phyloP scores from a whole-genome alignment of 169 alveolate genomes.

The Hepatocystis sp. region DNA sequence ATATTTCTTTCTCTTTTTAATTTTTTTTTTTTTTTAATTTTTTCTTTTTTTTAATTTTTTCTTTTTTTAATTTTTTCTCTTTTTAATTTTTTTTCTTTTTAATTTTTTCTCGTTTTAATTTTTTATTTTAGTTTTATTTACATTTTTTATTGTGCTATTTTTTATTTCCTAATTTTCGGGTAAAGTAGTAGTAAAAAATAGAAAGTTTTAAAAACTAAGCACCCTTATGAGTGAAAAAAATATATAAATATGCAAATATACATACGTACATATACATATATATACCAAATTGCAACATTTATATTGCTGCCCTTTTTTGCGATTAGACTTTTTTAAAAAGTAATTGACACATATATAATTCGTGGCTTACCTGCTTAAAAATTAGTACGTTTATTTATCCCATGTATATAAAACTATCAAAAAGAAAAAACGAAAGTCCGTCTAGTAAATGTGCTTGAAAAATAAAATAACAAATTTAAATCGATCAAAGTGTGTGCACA shows the following conservation, averaged over 20 bases:
- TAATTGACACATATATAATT: too few species aligned
- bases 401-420: too few species aligned
- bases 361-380: too few species aligned
- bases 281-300: neutral
- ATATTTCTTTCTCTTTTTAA: neutral
- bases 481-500: too few species aligned
- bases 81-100: neutral
- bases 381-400: too few species aligned
- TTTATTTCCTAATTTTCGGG: too few species aligned
- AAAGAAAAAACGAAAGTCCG: too few species aligned
- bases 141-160: neutral
- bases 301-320: too few species aligned
- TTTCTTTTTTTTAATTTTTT: neutral
- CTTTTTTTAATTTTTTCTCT: neutral
- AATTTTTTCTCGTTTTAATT: neutral
- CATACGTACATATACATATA: neutral
- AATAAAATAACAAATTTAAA: too few species aligned
- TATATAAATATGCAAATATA: neutral
- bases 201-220: neutral
- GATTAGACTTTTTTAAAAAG: too few species aligned
- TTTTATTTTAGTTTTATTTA: neutral
- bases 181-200: neutral
- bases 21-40: constrained; percentile 4
- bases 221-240: too few species aligned
- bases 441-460: too few species aligned